Evolutionary conservation across 352 stramenopile genomes (phyloP).

Genomic region (Pythium dissotocum): DNA sequence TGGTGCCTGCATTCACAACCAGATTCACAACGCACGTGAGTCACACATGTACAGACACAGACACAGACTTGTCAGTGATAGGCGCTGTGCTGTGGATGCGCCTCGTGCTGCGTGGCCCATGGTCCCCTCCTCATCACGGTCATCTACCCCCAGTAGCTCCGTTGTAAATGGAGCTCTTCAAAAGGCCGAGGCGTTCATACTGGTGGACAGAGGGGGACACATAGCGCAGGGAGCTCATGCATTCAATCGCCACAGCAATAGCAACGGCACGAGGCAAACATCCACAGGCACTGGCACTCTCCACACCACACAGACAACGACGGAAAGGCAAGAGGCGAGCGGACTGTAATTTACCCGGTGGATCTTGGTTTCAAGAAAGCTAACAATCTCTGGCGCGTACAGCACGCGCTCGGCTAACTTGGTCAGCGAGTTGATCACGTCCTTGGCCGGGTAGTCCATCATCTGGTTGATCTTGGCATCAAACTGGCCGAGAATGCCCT

Average conservation of each 20-base stretch:
- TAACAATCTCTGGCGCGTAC: conserved; percentile 82
- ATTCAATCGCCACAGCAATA: background rate
- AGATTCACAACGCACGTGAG: background rate
- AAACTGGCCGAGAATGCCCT: conserved; percentile 71
- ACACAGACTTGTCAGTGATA: background rate
- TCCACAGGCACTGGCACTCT: conserved; percentile 6
- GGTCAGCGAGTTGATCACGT: conserved; percentile 89
- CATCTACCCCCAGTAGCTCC: background rate
- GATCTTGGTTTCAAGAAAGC: conserved; percentile 90
- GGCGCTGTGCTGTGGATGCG: background rate
- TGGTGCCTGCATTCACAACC: conserved; percentile 37
- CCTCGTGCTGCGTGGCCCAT: background rate
- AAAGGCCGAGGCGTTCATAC: background rate
- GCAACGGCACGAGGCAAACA: background rate
- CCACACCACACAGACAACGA: conserved; percentile 4
- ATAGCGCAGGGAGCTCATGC: background rate
- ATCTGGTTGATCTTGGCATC: conserved; percentile 86
- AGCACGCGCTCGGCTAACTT: conserved; percentile 78
- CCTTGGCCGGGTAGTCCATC: conserved; percentile 85
- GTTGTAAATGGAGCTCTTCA: background rate
- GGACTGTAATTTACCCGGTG: conserved; percentile 61
- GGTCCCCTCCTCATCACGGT: background rate
- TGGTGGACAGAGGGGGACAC: background rate
- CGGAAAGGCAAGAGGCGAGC: conserved; percentile 5
- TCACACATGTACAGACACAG: background rate